These are phyloP conservation scores for Solanum verrucosum DNA, from an alignment of 257 asterid species.

Conservation along the genomic window DNA sequence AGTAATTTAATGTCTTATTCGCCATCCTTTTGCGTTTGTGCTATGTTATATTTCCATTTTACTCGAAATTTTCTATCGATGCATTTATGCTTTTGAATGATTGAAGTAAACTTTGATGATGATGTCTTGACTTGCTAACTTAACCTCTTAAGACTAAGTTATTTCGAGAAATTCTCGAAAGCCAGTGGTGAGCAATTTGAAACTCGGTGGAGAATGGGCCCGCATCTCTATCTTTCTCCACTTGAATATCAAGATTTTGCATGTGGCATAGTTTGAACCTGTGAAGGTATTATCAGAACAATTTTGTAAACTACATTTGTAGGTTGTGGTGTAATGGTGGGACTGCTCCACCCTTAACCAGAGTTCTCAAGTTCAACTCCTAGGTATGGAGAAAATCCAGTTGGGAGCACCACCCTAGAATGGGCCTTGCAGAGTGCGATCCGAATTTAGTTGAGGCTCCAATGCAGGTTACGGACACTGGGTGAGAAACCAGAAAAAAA, in stretches of 20 bases:
- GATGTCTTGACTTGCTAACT: background rate
- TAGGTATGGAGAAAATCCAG: background rate
- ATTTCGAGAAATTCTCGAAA: background rate
- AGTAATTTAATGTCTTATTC: background rate
- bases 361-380: accelerated
- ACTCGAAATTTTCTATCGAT: background rate
- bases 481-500: background rate
- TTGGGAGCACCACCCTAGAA: accelerated
- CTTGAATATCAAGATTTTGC: background rate
- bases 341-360: accelerated
- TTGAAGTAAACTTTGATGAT: background rate
- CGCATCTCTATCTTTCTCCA: background rate
- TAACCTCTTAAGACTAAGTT: background rate
- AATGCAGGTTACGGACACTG: background rate
- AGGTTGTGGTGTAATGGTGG: background rate
- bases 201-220: background rate
- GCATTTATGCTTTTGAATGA: background rate
- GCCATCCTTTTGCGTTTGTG: background rate
- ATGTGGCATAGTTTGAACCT: background rate
- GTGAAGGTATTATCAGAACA: background rate
- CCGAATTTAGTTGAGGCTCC: accelerated
- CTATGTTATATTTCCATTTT: background rate
- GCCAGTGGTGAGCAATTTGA: background rate
- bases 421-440: background rate
- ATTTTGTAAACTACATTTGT: background rate